Base-by-base conservation (phyloP, 768 basidiomycete species). In the Boletus rubescentipes region DNA sequence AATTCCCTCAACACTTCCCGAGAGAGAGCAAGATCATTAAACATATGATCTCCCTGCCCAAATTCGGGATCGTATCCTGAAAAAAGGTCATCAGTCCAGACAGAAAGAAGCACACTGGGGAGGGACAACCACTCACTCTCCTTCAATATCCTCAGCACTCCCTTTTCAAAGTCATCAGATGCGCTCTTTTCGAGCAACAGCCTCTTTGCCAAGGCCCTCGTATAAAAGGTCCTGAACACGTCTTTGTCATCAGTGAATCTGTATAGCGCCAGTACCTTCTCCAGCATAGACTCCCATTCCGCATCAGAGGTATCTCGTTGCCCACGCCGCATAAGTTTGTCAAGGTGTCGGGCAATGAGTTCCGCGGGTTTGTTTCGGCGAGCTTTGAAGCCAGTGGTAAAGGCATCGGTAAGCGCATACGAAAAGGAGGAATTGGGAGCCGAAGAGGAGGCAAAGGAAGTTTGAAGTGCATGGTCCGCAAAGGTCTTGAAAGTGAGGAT, bases 11-110 rank as follows among this genome's bases (percentile, higher is more conserved):
- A 82, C 20, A 83, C 66, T 52, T 95, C 92, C 47, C 83, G 71
- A 1, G 92, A 95, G 16, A 92, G 73, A 0, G 83, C 81, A 4
- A 96, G 74, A 64, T 96, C 94, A 55, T 86, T 93, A 75, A 98
- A 96, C 96, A 98, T 96, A 37, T 92, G 85, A 62, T 93, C 91
- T 46, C 93, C 93, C 74, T 89, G 89, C 9, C 88, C 90, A 64
- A 98, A 98, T 55, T 96, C 94, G 11, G 94, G 89, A 67, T 98
- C 97, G 63, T 95, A 96, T 48, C 88, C 96, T 96, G 63, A 50
- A 43, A 45, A 23, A 44, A 32, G 21, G 40, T 46, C 36, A 40
- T 70, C 75, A 41, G 15, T 39, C 29, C 18, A 53, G n/a, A 18
- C 10, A 21, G 6, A 15, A 16, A 3, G 23, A 20, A 21, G 20